Conservation (phyloP, 345 rosid species). For the Sisymbrium irio region DNA sequence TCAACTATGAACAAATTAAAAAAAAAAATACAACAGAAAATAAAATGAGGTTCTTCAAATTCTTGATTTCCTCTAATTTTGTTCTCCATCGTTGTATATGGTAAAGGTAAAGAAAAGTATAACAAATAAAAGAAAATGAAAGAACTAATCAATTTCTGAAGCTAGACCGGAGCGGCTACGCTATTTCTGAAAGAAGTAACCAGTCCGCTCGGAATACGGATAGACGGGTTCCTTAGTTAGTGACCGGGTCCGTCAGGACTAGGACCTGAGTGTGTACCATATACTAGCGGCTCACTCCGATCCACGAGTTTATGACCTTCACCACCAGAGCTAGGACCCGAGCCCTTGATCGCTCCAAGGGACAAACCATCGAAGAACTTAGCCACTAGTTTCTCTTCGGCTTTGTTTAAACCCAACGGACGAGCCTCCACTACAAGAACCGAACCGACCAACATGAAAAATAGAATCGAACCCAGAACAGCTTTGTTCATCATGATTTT, state of each 20-base stretch:
- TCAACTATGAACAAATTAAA: neutral
- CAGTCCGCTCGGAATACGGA: neutral
- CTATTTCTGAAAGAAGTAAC: no score
- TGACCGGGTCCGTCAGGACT: slow-evolving; percentile 41
- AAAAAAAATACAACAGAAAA: neutral
- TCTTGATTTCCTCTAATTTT: neutral
- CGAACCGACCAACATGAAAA: slow-evolving; percentile 20
- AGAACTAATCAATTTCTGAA: neutral
- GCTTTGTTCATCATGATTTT: slow-evolving; percentile 37
- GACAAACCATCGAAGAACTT: slow-evolving; percentile 45
- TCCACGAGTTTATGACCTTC: slow-evolving; percentile 41
- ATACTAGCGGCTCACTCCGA: slow-evolving; percentile 28
- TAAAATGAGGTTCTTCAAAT: neutral
- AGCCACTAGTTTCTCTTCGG: slow-evolving; percentile 25
- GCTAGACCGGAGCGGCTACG: neutral
- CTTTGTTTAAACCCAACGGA: slow-evolving; percentile 33
- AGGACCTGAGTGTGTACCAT: slow-evolving; percentile 40
- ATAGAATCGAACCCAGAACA: slow-evolving; percentile 22
- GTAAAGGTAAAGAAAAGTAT: neutral
- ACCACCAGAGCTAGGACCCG: slow-evolving; percentile 53
- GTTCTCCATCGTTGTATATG: neutral
- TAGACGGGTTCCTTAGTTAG: slow-evolving; percentile 5
- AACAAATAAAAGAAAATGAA: neutral
- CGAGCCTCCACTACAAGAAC: slow-evolving; percentile 40
- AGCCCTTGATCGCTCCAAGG: slow-evolving; percentile 46